Evolutionary conservation across 495 filamentous ascomycete species (phyloP).

Genomic region (Xylaria intraflava): DNA sequence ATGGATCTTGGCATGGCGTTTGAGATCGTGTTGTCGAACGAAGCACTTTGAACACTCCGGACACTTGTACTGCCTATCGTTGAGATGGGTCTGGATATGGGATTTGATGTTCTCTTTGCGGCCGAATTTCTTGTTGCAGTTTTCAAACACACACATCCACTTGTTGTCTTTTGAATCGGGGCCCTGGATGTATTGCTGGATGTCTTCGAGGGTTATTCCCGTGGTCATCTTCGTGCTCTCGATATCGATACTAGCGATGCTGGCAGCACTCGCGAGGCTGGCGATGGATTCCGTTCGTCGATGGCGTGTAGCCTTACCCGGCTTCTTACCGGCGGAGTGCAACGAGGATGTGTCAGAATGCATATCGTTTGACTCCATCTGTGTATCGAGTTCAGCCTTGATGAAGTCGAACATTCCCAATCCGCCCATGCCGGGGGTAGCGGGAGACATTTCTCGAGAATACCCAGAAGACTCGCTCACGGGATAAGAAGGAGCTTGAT

Average conservation of each 20-base stretch:
- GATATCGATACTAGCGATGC: constrained; percentile 49
- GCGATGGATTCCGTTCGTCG: constrained; percentile 45
- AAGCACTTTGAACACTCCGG: constrained; percentile 87
- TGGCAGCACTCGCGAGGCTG: constrained; percentile 45
- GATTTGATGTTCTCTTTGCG: constrained; percentile 97
- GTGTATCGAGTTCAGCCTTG: constrained; percentile 28
- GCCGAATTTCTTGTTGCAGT: constrained; percentile 78
- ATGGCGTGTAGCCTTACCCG: constrained; percentile 32
- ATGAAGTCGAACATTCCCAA: constrained; percentile 26
- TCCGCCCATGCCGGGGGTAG: constrained; percentile 26
- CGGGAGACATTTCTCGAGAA: constrained; percentile 37
- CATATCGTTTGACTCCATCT: not conserved
- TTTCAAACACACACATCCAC: constrained; percentile 77
- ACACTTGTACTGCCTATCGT: constrained; percentile 88
- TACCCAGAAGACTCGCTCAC: constrained; percentile 20
- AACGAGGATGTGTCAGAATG: constrained; percentile 10
- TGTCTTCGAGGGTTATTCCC: constrained; percentile 80
- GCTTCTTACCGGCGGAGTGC: constrained; percentile 13
- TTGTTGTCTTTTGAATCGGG: constrained; percentile 68
- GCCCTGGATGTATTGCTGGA: constrained; percentile 74
- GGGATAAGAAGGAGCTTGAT: constrained; percentile 16
- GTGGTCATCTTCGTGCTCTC: constrained; percentile 56
- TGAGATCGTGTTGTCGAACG: constrained; percentile 92
- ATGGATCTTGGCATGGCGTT: constrained; percentile 94
- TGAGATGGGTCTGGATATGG: constrained; percentile 94